Conservation (phyloP, 805 yeast genomes). For the Wickerhamiella qilinensis region DNA sequence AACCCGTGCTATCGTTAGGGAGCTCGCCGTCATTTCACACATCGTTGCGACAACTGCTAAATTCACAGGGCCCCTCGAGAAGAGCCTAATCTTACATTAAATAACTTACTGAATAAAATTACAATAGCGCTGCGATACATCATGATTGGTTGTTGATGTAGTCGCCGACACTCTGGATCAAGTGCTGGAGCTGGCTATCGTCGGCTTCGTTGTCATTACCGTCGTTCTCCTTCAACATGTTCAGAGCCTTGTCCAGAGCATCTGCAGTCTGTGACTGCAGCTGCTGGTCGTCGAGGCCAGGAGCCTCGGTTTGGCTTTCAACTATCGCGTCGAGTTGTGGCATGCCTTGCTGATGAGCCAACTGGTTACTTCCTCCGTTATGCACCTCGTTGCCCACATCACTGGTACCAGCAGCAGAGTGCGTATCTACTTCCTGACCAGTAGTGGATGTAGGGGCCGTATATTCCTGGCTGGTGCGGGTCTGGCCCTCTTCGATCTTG, state of each 20-base stretch:
- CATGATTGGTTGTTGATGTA: constrained; percentile 12
- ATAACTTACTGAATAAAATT: not conserved
- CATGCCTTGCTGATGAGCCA: not conserved
- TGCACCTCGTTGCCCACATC: not conserved
- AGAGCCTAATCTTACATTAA: too few species aligned
- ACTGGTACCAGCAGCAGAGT: not conserved
- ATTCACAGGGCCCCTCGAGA: too few species aligned
- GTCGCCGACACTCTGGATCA: constrained; percentile 18
- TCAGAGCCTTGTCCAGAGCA: constrained; percentile 1
- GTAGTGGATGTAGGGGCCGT: not conserved
- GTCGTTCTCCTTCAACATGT: constrained; percentile 1
- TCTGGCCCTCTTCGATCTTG: not conserved
- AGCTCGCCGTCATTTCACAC: too few species aligned
- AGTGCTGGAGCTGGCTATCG: constrained; percentile 13
- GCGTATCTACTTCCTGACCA: not conserved
- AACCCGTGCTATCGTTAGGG: too few species aligned
- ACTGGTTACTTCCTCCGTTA: not conserved
- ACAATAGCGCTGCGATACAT: too few species aligned
- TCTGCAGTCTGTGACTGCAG: constrained; percentile 5
- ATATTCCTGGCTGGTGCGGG: too few species aligned
- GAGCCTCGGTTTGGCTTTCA: not conserved
- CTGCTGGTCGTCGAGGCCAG: not conserved
- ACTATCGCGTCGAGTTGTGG: not conserved
- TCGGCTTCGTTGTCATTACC: constrained; percentile 3
- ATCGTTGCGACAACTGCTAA: too few species aligned